Conservation (phyloP, 495 filamentous ascomycete genomes). For the Podospora comata region DNA sequence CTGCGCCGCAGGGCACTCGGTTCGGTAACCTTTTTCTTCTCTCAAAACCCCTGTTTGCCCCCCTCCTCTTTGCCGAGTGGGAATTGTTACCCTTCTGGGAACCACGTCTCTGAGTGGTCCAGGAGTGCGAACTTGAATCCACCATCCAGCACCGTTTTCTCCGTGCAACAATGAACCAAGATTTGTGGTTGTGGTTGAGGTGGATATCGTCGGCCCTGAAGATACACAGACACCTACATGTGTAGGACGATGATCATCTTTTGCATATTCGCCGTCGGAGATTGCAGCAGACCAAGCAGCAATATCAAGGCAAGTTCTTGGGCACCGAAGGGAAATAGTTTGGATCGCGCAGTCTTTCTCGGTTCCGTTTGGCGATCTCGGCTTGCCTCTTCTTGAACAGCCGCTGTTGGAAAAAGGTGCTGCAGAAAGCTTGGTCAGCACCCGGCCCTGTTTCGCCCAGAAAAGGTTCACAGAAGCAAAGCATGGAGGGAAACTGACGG, state of each 20-base stretch:
- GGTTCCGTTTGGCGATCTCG: slow-evolving; percentile 77
- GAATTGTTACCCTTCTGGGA: neutral
- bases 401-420: slow-evolving; percentile 83
- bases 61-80: neutral
- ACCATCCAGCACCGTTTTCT: neutral
- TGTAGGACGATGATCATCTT: neutral
- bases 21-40: neutral
- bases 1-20: neutral
- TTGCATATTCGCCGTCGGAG: neutral
- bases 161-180: neutral
- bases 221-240: neutral
- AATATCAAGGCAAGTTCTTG: slow-evolving; percentile 54
- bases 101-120: neutral
- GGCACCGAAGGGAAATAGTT: slow-evolving; percentile 82
- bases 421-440: slow-evolving; percentile 30
- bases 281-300: neutral
- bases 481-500: slow-evolving; percentile 52
- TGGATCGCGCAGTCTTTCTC: slow-evolving; percentile 75
- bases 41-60: neutral
- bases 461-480: neutral
- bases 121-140: neutral
- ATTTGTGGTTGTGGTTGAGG: too few species aligned
- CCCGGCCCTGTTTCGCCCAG: neutral
- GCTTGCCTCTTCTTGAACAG: slow-evolving; percentile 72
- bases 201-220: neutral